Conservation (phyloP, 2,329 filamentous ascomycete genomes). For the Fusarium redolens region DNA sequence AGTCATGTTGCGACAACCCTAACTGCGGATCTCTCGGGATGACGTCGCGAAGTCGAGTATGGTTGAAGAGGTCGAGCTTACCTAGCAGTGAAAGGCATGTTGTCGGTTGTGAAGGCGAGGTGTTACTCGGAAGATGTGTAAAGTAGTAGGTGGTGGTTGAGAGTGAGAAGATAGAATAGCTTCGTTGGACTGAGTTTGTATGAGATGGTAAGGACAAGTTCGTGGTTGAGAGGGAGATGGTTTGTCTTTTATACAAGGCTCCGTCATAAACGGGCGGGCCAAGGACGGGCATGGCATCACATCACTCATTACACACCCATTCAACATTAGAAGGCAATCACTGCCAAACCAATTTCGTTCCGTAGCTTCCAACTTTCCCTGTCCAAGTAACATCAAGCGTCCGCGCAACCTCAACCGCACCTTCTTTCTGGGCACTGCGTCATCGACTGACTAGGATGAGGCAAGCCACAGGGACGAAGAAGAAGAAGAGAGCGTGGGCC, state of each 20-base stretch:
- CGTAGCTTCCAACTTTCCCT: constrained; percentile 39
- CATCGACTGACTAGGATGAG: constrained; percentile 46
- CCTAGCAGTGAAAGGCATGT: constrained; percentile 70
- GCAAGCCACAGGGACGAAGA: constrained; percentile 37
- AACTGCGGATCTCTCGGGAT: constrained; percentile 38
- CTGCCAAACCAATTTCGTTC: constrained; percentile 24
- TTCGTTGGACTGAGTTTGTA: constrained; percentile 14
- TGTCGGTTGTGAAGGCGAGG: constrained; percentile 46
- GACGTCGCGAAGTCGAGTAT: constrained; percentile 15
- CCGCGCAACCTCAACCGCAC: constrained; percentile 38
- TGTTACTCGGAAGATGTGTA: constrained; percentile 27
- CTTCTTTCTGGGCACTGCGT: constrained; percentile 45
- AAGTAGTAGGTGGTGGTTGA: constrained; percentile 2
- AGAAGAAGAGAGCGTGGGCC: constrained; percentile 23
- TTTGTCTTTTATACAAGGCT: constrained; percentile 42
- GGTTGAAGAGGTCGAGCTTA: constrained; percentile 50
- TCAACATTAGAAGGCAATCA: not conserved
- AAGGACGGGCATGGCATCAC: constrained; percentile 31
- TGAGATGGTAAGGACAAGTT: not conserved
- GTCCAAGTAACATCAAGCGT: constrained; percentile 22
- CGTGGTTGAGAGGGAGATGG: constrained; percentile 28
- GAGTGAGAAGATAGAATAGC: constrained; percentile 8
- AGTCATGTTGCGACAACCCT: constrained; percentile 5
- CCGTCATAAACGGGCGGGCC: constrained; percentile 5
- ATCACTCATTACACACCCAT: constrained; percentile 20